These are phyloP conservation scores for Ceratocystiopsis minuta DNA, from an alignment of 2,329 filamentous ascomycete species.

Conservation along the genomic window DNA sequence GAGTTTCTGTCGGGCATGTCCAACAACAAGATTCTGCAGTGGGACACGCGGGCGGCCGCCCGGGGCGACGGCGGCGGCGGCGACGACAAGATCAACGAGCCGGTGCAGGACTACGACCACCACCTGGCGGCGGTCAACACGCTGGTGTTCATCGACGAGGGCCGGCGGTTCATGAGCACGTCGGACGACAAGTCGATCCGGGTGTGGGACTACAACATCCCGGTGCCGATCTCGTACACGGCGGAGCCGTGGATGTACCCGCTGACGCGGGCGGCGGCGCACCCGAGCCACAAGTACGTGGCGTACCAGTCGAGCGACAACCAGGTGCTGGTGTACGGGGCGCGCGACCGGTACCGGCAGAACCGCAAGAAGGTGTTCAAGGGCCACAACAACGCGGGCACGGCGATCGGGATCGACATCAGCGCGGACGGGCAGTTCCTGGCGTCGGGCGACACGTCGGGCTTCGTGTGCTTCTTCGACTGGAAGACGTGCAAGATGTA, in stretches of 20 bases:
- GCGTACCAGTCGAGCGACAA: conserved; percentile 90
- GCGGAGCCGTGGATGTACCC: conserved; percentile 97
- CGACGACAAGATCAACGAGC: conserved; percentile 33
- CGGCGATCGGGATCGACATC: conserved; percentile 76
- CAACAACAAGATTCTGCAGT: conserved; percentile 97
- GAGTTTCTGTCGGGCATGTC: conserved; percentile 96
- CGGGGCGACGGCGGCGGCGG: not conserved
- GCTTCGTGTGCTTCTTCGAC: conserved; percentile 93
- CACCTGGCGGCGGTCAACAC: conserved; percentile 97
- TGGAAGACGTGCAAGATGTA: conserved; percentile 99
- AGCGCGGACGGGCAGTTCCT: conserved; percentile 87
- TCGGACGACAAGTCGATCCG: conserved; percentile 92
- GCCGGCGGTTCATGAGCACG: conserved; percentile 91
- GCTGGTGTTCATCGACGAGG: conserved; percentile 87
- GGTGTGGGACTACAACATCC: conserved; percentile 97
- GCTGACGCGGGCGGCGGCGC: conserved; percentile 67
- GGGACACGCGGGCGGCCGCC: conserved; percentile 53
- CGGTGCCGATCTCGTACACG: conserved; percentile 95
- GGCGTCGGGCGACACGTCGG: conserved; percentile 68
- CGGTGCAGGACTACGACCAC: conserved; percentile 96
- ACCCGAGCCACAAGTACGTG: conserved; percentile 85
- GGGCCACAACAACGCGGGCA: conserved; percentile 89
- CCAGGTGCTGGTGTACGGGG: conserved; percentile 88
- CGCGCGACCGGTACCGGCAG: conserved; percentile 88
- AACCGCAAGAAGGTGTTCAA: conserved; percentile 95